A percentile compares a stretch with the other conserved stretches of the same genome.
phyloP scores from a whole-genome alignment of 208 protist genomes.

The Paratrypanosoma confusum region DNA sequence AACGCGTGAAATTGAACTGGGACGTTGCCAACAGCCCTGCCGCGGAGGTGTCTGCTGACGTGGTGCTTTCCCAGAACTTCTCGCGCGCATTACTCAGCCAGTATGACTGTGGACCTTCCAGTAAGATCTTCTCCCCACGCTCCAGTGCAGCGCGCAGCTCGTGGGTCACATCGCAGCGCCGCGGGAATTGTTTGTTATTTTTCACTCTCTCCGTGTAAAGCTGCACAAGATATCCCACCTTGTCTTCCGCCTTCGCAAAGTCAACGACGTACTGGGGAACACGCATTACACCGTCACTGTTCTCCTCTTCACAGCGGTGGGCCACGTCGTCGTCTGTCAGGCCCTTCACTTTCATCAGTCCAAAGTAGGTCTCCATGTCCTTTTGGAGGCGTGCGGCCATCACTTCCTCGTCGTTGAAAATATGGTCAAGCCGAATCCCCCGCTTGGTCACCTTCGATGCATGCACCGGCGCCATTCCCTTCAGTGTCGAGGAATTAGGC shows the following conservation, averaged over 20 bases:
- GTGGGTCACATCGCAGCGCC: slow-evolving; percentile 73
- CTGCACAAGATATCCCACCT: slow-evolving; percentile 69
- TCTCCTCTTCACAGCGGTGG: slow-evolving; percentile 58
- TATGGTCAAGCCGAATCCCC: slow-evolving; percentile 84
- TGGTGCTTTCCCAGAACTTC: slow-evolving; percentile 89
- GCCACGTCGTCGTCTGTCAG: slow-evolving; percentile 76
- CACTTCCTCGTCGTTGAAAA: slow-evolving; percentile 75
- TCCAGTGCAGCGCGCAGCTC: slow-evolving; percentile 55
- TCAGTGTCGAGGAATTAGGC: slow-evolving; percentile 81
- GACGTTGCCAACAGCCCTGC: slow-evolving; percentile 67
- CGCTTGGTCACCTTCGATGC: slow-evolving; percentile 83
- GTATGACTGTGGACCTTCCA: slow-evolving; percentile 89
- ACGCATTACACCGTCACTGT: slow-evolving; percentile 70
- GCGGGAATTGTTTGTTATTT: slow-evolving; percentile 68
- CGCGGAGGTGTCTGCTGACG: slow-evolving; percentile 80
- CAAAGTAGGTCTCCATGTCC: slow-evolving; percentile 86
- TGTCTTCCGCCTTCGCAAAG: slow-evolving; percentile 70
- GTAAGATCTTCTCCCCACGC: slow-evolving; percentile 73
- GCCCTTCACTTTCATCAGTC: slow-evolving; percentile 48
- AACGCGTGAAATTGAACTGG: slow-evolving; percentile 80
- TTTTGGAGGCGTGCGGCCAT: slow-evolving; percentile 51
- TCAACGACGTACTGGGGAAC: slow-evolving; percentile 75
- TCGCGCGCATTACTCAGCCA: slow-evolving; percentile 86
- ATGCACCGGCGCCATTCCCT: slow-evolving; percentile 86
- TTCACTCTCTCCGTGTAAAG: slow-evolving; percentile 64